phyloP scores from a whole-genome alignment of 208 protist genomes.

The Trypanosomatidae sp. region DNA sequence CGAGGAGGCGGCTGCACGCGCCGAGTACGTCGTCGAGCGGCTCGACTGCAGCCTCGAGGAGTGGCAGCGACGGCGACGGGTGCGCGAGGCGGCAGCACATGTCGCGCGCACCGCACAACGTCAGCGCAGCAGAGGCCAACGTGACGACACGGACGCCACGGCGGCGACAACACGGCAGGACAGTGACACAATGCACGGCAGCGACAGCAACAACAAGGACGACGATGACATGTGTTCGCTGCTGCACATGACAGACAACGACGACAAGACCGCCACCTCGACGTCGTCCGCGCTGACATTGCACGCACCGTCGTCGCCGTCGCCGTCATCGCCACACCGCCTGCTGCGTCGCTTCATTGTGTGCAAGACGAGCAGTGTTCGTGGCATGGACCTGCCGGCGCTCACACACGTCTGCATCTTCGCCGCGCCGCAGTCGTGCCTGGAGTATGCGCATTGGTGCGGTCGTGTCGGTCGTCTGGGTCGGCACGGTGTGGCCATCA shows the following conservation, averaged over 20 bases:
- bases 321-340: neutral
- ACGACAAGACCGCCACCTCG: neutral
- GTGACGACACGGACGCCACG: too few relatives aligned
- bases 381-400: conserved; percentile 49
- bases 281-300: neutral
- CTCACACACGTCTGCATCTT: conserved; percentile 74
- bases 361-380: conserved; percentile 25
- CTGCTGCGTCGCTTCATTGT: conserved; percentile 23
- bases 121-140: too few relatives aligned
- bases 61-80: conserved; percentile 15
- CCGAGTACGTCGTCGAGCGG: conserved; percentile 15
- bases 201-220: too few relatives aligned
- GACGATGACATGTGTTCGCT: too few relatives aligned
- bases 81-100: conserved; percentile 13
- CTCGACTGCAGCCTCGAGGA: conserved; percentile 20
- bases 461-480: conserved; percentile 77
- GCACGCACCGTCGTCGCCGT: too few relatives aligned
- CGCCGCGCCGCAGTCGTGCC: conserved; percentile 21
- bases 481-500: conserved; percentile 28
- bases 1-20: conserved; percentile 1
- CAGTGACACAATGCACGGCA: too few relatives aligned
- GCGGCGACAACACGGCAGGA: too few relatives aligned
- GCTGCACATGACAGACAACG: neutral
- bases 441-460: conserved; percentile 81
- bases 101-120: conserved; percentile 10